Base-by-base conservation (phyloP, 352 stramenopile species). In the Phytophthora quininea region DNA sequence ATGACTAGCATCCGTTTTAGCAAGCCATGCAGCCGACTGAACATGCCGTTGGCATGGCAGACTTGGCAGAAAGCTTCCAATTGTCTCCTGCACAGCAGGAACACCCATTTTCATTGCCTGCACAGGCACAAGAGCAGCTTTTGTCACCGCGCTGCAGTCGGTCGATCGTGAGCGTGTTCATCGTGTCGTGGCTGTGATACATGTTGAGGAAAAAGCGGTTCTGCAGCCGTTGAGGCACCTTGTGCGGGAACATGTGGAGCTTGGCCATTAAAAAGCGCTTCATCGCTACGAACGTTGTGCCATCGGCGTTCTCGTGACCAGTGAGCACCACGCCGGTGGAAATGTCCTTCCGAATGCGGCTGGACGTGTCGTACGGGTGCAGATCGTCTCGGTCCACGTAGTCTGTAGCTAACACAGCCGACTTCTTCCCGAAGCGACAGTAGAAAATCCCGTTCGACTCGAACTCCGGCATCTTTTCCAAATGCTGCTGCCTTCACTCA, bases 201-300 rank as follows among this genome's bases (percentile, higher is more conserved):
- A 89, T 80, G 53, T 74, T 82, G 30, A 75, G 71, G 40, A 89
- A 88, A 49, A 91, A 71, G 2, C 74, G 75, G 52, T 82, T 71
- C 27, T 82, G 75, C 31, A 83, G 62, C 54, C 84, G 76, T 33
- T 89, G 71, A 12, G 74, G 64, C 35, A 89, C 61, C 38, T 88
- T 86, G 72, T 89, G 82, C 52, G 82, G 80, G 53, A 79, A 81
- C 80, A 91, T 86, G 82, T 91, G 82, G 52, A 88, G 84, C 66
- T 91, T 91, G 32, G 80, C 60, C 78, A 91, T 88, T 55, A 79
- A 61, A 32, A 84, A 91, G 19, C 82, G 79, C 62, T 91, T 90
- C 76, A 90, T 84, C 46, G 90, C 74, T 24, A 91, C 79, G 14
- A 61, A 90, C 47, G 79, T 79, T 37, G 80, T 86, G 53, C 83